phyloP scores from a whole-genome alignment of 73 alveolate species.

The Uronychia binucleata region DNA sequence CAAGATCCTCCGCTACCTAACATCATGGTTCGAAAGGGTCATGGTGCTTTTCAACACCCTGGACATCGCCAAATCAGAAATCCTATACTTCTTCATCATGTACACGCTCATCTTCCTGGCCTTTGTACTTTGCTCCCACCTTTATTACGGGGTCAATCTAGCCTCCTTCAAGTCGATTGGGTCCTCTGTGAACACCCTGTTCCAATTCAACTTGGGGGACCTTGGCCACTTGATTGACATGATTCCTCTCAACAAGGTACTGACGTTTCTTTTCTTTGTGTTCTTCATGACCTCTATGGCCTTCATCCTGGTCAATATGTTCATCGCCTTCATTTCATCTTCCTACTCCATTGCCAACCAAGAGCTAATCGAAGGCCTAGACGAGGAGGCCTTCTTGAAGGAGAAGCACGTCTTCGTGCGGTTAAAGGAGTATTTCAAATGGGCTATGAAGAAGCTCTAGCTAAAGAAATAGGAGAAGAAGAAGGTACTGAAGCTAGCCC shows the following conservation, averaged over 20 bases:
- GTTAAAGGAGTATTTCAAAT: not conserved
- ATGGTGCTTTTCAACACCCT: slow-evolving; percentile 58
- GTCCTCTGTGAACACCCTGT: slow-evolving; percentile 35
- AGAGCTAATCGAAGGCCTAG: not conserved
- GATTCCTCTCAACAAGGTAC: slow-evolving; percentile 31
- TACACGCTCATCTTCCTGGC: slow-evolving; percentile 64
- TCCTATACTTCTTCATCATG: slow-evolving; percentile 65
- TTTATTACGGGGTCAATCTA: slow-evolving; percentile 68
- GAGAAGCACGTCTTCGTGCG: not conserved
- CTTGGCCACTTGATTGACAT: slow-evolving; percentile 42
- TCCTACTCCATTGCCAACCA: slow-evolving; percentile 55
- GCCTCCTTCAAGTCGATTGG: slow-evolving; percentile 36
- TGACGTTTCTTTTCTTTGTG: slow-evolving; percentile 49
- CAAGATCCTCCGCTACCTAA: slow-evolving; percentile 62
- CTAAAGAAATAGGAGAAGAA: not conserved
- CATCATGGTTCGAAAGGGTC: slow-evolving; percentile 67
- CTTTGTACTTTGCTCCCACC: slow-evolving; percentile 62
- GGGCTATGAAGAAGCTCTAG: not conserved
- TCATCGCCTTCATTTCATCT: slow-evolving; percentile 62
- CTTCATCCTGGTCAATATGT: slow-evolving; percentile 69
- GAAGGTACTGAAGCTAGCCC: not conserved
- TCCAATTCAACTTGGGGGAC: slow-evolving; percentile 45
- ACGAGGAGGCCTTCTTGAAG: not conserved
- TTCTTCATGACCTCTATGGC: slow-evolving; percentile 65
- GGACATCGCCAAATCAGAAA: slow-evolving; percentile 59